Evolutionary conservation across 139 green algal genomes (phyloP).

Genomic region (Tetradesmus obliquus): DNA sequence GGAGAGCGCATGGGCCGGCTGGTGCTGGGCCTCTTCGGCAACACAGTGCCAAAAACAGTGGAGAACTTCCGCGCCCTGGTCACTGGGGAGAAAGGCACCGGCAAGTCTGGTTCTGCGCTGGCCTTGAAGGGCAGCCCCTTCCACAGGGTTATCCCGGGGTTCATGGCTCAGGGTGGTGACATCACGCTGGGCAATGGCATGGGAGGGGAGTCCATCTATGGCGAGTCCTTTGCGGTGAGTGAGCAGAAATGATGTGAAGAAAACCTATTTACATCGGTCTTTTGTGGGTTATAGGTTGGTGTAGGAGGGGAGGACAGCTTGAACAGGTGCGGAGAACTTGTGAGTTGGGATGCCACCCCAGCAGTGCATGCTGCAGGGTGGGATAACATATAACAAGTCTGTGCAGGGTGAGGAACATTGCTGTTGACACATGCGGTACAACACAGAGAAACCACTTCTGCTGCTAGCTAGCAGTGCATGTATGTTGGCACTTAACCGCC

Average conservation of each 20-base stretch:
- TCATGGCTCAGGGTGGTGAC: constrained; percentile 68
- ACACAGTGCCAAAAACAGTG: constrained; percentile 82
- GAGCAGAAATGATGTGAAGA: background rate
- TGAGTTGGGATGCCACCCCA: background rate
- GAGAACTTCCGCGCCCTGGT: constrained; percentile 76
- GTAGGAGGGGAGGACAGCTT: background rate
- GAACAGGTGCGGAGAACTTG: background rate
- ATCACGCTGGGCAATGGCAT: constrained; percentile 82
- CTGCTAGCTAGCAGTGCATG: background rate
- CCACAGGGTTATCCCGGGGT: constrained; percentile 89
- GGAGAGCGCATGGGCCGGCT: constrained; percentile 62
- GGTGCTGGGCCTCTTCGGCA: constrained; percentile 87
- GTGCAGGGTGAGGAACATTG: background rate
- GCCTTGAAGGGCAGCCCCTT: constrained; percentile 75
- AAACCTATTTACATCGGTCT: too few relatives aligned
- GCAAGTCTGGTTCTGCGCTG: constrained; percentile 84
- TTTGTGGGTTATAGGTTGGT: background rate
- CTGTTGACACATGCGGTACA: too few relatives aligned
- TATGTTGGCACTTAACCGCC: background rate
- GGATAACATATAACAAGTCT: background rate
- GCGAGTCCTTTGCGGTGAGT: constrained; percentile 69
- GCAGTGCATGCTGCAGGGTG: background rate
- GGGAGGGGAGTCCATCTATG: constrained; percentile 88
- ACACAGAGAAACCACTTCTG: too few relatives aligned
- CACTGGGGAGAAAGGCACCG: constrained; percentile 80